phyloP scores from a whole-genome alignment of 306 rosid genomes.

The Aeschynomene evenia region DNA sequence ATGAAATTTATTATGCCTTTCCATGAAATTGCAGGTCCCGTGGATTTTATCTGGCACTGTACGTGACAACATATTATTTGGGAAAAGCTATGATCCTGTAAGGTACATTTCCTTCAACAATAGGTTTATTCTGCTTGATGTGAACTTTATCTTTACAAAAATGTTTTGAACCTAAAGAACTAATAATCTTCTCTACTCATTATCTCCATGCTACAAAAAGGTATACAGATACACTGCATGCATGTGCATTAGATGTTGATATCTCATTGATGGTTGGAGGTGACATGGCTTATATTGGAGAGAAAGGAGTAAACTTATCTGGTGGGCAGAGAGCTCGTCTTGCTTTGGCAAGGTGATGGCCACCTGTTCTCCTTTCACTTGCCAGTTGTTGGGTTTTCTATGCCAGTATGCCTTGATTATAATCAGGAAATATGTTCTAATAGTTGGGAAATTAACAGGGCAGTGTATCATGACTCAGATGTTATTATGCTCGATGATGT shows the following conservation, averaged over 20 bases:
- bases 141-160: slow-evolving; percentile 11
- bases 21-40: slow-evolving; percentile 63
- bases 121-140: background rate
- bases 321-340: slow-evolving; percentile 98
- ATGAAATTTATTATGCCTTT: slow-evolving; percentile 25
- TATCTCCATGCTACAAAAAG: slow-evolving; percentile 46
- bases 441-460: slow-evolving; percentile 57
- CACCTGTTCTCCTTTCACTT: slow-evolving; percentile 10
- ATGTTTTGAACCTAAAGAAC: slow-evolving; percentile 9
- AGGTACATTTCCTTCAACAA: slow-evolving; percentile 48
- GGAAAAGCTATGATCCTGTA: slow-evolving; percentile 63
- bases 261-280: slow-evolving; percentile 86
- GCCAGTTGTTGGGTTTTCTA: background rate
- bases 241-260: slow-evolving; percentile 83
- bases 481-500: slow-evolving; percentile 86
- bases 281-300: slow-evolving; percentile 92
- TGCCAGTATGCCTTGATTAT: slow-evolving; percentile 22
- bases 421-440: slow-evolving; percentile 6
- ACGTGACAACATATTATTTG: slow-evolving; percentile 86
- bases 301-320: slow-evolving; percentile 83
- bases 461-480: slow-evolving; percentile 77
- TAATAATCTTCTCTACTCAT: slow-evolving; percentile 1
- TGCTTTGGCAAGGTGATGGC: slow-evolving; percentile 85
- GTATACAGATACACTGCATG: slow-evolving; percentile 66
- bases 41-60: slow-evolving; percentile 95